Percentiles rank a stretch among this genome's conserved stretches.
These are phyloP conservation scores for Pseudogymnoascus verrucosus DNA, from an alignment of 2,329 filamentous ascomycete genomes.

Conservation along the genomic window DNA sequence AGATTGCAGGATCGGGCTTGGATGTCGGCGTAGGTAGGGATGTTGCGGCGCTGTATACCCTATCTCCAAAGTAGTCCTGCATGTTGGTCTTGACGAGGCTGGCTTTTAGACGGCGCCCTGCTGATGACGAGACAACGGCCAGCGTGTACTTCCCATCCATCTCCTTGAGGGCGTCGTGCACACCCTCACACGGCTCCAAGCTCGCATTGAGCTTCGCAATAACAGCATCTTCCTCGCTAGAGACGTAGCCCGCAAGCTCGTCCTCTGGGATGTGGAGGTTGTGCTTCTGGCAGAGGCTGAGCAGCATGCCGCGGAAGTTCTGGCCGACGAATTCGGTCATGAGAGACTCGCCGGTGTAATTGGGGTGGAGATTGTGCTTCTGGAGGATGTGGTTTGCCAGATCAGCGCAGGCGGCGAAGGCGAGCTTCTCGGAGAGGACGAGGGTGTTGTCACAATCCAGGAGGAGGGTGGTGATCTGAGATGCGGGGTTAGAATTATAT, in stretches of 20 bases:
- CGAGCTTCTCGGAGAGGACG: conserved; percentile 81
- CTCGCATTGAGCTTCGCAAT: conserved; percentile 68
- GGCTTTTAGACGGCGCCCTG: conserved; percentile 68
- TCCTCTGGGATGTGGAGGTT: conserved; percentile 59
- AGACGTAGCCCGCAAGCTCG: conserved; percentile 68
- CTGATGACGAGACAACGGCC: conserved; percentile 74
- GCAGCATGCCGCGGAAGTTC: conserved; percentile 91
- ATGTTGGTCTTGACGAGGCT: conserved; percentile 73
- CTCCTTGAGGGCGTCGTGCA: conserved; percentile 57
- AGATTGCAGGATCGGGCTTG: conserved; percentile 88
- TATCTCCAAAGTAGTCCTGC: conserved; percentile 71
- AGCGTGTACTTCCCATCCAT: conserved; percentile 62
- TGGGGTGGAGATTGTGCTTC: conserved; percentile 53
- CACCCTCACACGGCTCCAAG: conserved; percentile 60
- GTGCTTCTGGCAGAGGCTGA: conserved; percentile 66
- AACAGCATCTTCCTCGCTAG: conserved; percentile 71
- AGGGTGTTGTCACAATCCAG: conserved; percentile 88
- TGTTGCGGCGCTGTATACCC: conserved; percentile 75
- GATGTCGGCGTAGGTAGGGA: conserved; percentile 71
- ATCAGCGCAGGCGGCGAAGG: conserved; percentile 84
- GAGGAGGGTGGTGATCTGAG: conserved; percentile 60
- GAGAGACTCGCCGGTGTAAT: conserved; percentile 70
- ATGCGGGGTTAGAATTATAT: not conserved
- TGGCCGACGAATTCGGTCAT: conserved; percentile 85
- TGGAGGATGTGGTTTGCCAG: conserved; percentile 80